A percentile compares a stretch with the other conserved stretches of the same genome.
These are phyloP conservation scores for Wickerhamiella australiensis DNA, from an alignment of 805 yeast genomes.

Conservation along the genomic window DNA sequence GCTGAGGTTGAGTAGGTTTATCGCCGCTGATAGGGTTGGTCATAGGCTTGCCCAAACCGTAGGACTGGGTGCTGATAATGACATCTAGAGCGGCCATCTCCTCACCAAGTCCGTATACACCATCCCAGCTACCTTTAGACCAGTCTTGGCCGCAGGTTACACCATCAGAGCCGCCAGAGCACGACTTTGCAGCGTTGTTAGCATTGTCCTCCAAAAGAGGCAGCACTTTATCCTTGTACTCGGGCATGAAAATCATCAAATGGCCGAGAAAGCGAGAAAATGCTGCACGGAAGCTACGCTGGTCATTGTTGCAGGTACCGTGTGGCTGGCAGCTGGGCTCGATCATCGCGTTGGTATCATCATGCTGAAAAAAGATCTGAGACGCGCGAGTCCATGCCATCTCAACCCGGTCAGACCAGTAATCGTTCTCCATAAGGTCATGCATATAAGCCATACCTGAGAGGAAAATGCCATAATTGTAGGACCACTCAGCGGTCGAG, in stretches of 20 bases:
- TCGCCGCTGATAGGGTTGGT: conserved; percentile 2
- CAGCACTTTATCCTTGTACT: conserved; percentile 35
- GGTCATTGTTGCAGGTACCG: conserved; percentile 50
- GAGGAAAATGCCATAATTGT: conserved; percentile 57
- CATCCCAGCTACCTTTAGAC: conserved; percentile 52
- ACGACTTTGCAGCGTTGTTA: conserved; percentile 55
- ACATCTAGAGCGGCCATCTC: conserved; percentile 64
- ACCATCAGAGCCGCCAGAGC: conserved; percentile 65
- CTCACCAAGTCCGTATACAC: conserved; percentile 61
- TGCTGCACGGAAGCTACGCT: conserved; percentile 58
- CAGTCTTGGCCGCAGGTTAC: conserved; percentile 69
- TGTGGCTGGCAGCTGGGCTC: conserved; percentile 58
- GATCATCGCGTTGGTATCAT: conserved; percentile 40
- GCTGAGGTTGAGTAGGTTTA: neutral
- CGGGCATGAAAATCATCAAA: conserved; percentile 48
- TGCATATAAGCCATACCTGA: conserved; percentile 36
- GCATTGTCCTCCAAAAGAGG: conserved; percentile 40
- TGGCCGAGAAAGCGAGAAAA: conserved; percentile 50
- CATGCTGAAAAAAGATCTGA: conserved; percentile 31
- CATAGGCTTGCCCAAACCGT: neutral
- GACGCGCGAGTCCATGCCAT: conserved; percentile 36
- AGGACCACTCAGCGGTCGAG: conserved; percentile 54
- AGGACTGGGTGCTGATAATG: conserved; percentile 34
- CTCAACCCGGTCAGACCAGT: conserved; percentile 44
- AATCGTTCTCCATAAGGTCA: conserved; percentile 5